phyloP scores from a whole-genome alignment of 2,329 filamentous ascomycete species.

The Coleophoma eucalyptorum region DNA sequence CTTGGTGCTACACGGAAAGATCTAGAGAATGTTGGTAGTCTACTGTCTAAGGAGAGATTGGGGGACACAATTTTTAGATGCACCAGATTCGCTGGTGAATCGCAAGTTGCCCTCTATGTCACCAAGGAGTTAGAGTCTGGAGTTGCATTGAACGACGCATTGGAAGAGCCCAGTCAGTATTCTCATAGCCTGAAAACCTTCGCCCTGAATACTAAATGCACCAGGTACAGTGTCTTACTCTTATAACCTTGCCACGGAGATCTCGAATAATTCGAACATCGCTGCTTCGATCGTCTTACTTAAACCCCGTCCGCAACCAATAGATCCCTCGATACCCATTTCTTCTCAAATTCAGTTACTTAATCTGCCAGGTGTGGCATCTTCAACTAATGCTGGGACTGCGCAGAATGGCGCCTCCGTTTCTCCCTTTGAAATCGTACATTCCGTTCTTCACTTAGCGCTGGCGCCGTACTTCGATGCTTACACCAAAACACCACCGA shows the following conservation, averaged over 20 bases:
- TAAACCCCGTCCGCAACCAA: slow-evolving; percentile 76
- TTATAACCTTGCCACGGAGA: slow-evolving; percentile 79
- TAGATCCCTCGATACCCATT: slow-evolving; percentile 79
- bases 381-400: slow-evolving; percentile 56
- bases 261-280: slow-evolving; percentile 76
- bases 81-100: slow-evolving; percentile 82
- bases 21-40: slow-evolving; percentile 74
- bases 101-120: slow-evolving; percentile 84
- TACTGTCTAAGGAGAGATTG: slow-evolving; percentile 70
- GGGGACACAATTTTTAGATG: slow-evolving; percentile 83
- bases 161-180: slow-evolving; percentile 32
- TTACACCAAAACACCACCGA: slow-evolving; percentile 79
- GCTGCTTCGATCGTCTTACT: slow-evolving; percentile 83
- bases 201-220: neutral
- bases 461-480: slow-evolving; percentile 97
- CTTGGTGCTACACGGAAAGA: slow-evolving; percentile 74
- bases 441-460: slow-evolving; percentile 86
- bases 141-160: slow-evolving; percentile 19
- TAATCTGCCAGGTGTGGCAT: slow-evolving; percentile 80
- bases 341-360: slow-evolving; percentile 88
- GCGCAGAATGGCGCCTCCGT: slow-evolving; percentile 68
- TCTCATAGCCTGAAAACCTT: no score
- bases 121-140: slow-evolving; percentile 69
- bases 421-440: slow-evolving; percentile 88
- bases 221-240: slow-evolving; percentile 54